Evolutionary conservation across 352 stramenopile genomes (phyloP), one percentile per base, ranked within the genome.

Genomic region (Phytophthora pistaciae): DNA sequence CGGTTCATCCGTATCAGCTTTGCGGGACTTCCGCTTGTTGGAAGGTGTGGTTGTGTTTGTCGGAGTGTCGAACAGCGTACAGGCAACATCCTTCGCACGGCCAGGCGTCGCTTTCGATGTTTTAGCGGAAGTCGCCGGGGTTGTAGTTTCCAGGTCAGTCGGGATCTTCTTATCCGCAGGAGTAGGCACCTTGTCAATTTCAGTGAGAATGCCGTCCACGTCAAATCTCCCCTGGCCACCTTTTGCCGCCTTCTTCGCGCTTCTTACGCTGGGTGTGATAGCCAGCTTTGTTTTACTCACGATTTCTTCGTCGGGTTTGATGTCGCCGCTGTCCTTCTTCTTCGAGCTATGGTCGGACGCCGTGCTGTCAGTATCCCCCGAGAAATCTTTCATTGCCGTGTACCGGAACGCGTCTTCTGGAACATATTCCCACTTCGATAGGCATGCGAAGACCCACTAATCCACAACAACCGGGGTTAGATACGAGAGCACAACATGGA

Each of bases 371-470:
- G 70, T 70, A 63, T 78, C 55, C 9, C 52, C 70, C 7, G 70
- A 66, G 14, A 64, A 36, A 7, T 66, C 42, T 42, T 79, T 81
- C 6, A 66, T 65, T 29, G 57, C 60, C 36, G 61, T 80, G 64
- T 78, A 91, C 8, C 69, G 78, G 50, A 87, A 93, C 7, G 56
- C 56, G 59, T 78, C 74, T 75, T 95, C 88, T 1, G 78, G 38
- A 1, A 94, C 68, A 60, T 93, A 74, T 46, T 80, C 75, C 90
- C 90, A 96, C 60, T 85, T 68, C 0, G 74, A 67, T 38, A 96
- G 56, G 52, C 87, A 96, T 29, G 83, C 72, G 23, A 96, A 84
- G 14, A 96, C 70, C 90, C 90, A 96, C 87, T 96, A 67, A 33
- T 54, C 25, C 27, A 25, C 21, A 65, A 18, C 27, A 56, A 59